Conservation (phyloP, 768 basidiomycete genomes). For the Boletus eberwhitei region DNA sequence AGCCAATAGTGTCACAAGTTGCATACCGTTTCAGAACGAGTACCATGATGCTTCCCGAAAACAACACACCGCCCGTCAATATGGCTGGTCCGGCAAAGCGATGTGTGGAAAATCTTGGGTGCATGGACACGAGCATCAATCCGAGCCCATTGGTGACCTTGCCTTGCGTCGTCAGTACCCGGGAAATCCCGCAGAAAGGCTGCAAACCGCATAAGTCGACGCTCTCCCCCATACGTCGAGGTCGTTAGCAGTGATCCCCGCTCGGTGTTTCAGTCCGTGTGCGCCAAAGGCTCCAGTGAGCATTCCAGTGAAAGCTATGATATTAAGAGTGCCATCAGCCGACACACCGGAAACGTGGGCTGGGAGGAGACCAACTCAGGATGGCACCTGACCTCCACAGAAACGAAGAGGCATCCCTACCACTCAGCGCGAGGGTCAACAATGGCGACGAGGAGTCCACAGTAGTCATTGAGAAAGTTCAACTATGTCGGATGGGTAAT, state of each 20-base stretch:
- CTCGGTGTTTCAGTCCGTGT: slow-evolving; percentile 52
- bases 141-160: slow-evolving; percentile 72
- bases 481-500: neutral
- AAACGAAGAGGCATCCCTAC: slow-evolving; percentile 18
- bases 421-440: slow-evolving; percentile 13
- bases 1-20: neutral
- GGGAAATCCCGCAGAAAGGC: neutral
- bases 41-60: slow-evolving; percentile 61
- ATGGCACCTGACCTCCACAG: slow-evolving; percentile 44
- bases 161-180: slow-evolving; percentile 6
- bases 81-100: slow-evolving; percentile 69
- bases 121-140: slow-evolving; percentile 57
- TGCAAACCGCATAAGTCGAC: slow-evolving; percentile 57
- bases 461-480: slow-evolving; percentile 17
- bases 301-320: slow-evolving; percentile 48
- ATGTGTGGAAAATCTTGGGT: slow-evolving; percentile 57
- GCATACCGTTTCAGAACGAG: slow-evolving; percentile 49
- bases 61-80: slow-evolving; percentile 50
- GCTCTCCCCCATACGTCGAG: slow-evolving; percentile 63
- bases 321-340: neutral
- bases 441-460: slow-evolving; percentile 30
- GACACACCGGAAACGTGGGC: neutral
- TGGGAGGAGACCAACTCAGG: slow-evolving; percentile 32
- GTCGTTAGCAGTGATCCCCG: slow-evolving; percentile 47
- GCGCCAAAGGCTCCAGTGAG: slow-evolving; percentile 66